Percentiles rank a stretch among this genome's conserved stretches.
Evolutionary conservation across 352 stramenopile species (phyloP).

Genomic region (Phytophthora pluvialis): DNA sequence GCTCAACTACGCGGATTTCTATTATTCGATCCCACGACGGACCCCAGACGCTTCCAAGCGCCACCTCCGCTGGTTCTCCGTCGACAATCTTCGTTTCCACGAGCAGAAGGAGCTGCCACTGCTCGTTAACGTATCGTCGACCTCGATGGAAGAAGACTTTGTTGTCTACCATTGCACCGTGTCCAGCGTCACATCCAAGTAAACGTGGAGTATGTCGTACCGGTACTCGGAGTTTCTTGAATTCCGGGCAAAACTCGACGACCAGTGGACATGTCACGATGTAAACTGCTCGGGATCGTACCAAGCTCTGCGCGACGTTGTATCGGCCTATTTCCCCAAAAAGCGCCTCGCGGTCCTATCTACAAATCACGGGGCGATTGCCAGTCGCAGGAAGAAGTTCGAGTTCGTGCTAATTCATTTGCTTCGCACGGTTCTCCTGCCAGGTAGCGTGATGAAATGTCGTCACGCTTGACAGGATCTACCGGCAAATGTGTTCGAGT

Average conservation of each 20-base stretch:
- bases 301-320: constrained; percentile 60
- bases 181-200: constrained; percentile 49
- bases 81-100: constrained; percentile 39
- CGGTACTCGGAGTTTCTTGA: constrained; percentile 63
- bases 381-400: constrained; percentile 54
- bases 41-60: neutral
- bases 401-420: constrained; percentile 60
- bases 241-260: constrained; percentile 48
- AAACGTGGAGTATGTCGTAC: constrained; percentile 56
- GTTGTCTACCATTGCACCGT: constrained; percentile 56
- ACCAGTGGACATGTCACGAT: constrained; percentile 53
- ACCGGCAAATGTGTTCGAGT: constrained; percentile 52
- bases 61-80: constrained; percentile 11
- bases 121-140: constrained; percentile 45
- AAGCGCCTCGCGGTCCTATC: constrained; percentile 48
- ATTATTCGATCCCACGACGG: neutral
- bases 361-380: constrained; percentile 30
- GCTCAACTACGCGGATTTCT: no score
- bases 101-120: constrained; percentile 47
- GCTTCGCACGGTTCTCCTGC: constrained; percentile 55
- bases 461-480: constrained; percentile 45
- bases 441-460: constrained; percentile 67
- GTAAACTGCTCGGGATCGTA: constrained; percentile 62
- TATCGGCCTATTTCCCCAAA: constrained; percentile 58
- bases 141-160: constrained; percentile 38